Evolutionary conservation across 2,329 filamentous ascomycete genomes (phyloP).

Genomic region (Colletotrichum liaoningense): DNA sequence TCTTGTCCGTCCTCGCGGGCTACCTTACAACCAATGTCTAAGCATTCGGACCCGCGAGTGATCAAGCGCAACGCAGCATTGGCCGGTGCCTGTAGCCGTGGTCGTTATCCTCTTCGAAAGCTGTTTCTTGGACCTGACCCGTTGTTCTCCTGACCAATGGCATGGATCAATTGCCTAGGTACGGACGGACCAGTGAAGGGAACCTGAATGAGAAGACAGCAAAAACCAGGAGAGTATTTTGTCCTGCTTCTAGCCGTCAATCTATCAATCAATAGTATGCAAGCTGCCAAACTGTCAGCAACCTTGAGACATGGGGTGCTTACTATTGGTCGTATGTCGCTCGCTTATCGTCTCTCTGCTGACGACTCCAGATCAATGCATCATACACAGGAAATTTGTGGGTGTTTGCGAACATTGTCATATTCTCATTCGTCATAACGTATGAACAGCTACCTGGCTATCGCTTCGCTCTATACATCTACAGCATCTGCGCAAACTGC

Average conservation of each 20-base stretch:
- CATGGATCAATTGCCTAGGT: not conserved
- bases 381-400: not conserved
- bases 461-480: not conserved
- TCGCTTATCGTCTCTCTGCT: not conserved
- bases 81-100: not conserved
- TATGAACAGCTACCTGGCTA: not conserved
- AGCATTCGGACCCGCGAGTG: not conserved
- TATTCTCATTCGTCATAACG: constrained; percentile 27
- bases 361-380: not conserved
- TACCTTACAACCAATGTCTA: not conserved
- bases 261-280: not conserved
- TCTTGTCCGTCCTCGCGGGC: not conserved
- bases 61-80: not conserved
- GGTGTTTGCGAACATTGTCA: not conserved
- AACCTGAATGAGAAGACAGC: not conserved
- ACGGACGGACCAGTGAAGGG: not conserved
- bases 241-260: not conserved
- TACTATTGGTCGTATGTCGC: not conserved
- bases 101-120: not conserved
- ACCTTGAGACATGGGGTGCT: not conserved
- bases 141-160: not conserved
- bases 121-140: not conserved
- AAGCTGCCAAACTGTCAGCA: not conserved
- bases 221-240: not conserved
- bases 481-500: constrained; percentile 29